A percentile compares a stretch with the other conserved stretches of the same genome.
Evolutionary conservation across 2,329 filamentous ascomycete genomes (phyloP).

Genomic region (Zarea fungicola): DNA sequence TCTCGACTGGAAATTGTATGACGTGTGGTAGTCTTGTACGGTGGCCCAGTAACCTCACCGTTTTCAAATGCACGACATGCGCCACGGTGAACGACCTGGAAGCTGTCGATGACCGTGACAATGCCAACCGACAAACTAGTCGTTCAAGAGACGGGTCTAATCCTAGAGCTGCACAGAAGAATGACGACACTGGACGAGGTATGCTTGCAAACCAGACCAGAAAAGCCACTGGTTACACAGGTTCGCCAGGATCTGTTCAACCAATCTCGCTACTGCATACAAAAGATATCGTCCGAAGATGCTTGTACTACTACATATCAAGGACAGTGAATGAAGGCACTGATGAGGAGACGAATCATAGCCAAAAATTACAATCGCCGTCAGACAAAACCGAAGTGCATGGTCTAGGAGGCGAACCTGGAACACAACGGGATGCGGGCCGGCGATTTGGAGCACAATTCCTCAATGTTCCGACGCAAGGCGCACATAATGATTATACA

Average conservation of each 20-base stretch:
- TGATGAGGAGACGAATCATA: not conserved
- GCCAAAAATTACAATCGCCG: not conserved
- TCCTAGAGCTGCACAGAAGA: conserved; percentile 2
- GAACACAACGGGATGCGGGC: not conserved
- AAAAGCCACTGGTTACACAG: not conserved
- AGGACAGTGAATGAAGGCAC: conserved; percentile 16
- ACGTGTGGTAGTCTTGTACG: conserved; percentile 76
- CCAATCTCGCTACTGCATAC: conserved; percentile 31
- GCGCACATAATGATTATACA: not conserved
- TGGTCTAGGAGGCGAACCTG: not conserved
- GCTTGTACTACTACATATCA: conserved; percentile 27
- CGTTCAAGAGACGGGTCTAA: conserved; percentile 20
- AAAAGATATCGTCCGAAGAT: conserved; percentile 28
- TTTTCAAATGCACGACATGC: conserved; percentile 80
- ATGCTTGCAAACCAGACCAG: conserved; percentile 1
- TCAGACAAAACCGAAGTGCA: too few species aligned
- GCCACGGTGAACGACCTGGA: conserved; percentile 75
- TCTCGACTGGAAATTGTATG: conserved; percentile 71
- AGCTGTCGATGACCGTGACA: conserved; percentile 20
- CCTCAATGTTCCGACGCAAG: not conserved
- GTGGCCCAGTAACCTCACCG: conserved; percentile 67
- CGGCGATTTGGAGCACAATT: conserved; percentile 5
- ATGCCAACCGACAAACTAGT: conserved; percentile 17
- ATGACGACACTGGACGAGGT: conserved; percentile 4
- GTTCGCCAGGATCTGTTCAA: conserved; percentile 15